These are phyloP conservation scores for Lachnellula arida DNA, from an alignment of 2,329 filamentous ascomycete species.

Conservation along the genomic window DNA sequence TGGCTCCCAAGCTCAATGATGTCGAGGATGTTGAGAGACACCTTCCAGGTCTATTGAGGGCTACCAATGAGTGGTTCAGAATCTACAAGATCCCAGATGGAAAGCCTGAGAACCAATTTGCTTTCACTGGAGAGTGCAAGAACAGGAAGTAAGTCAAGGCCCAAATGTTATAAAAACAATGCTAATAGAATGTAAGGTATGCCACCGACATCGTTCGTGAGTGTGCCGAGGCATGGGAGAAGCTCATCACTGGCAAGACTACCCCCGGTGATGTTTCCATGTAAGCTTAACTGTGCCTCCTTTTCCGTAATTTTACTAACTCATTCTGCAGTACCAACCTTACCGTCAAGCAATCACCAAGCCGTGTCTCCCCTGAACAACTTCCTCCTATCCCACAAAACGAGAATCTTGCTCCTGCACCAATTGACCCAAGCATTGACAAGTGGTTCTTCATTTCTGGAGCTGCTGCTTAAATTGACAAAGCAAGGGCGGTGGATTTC, in stretches of 20 bases:
- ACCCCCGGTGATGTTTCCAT: slow-evolving; percentile 71
- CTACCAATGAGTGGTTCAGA: slow-evolving; percentile 99
- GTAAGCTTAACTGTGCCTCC: slow-evolving; percentile 49
- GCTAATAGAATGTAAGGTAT: slow-evolving; percentile 55
- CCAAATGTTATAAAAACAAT: not conserved
- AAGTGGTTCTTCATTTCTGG: slow-evolving; percentile 99
- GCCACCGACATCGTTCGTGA: slow-evolving; percentile 93
- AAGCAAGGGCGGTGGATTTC: not conserved
- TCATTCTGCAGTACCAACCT: slow-evolving; percentile 66
- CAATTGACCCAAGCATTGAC: slow-evolving; percentile 95
- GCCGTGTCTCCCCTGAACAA: slow-evolving; percentile 64
- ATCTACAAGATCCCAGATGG: slow-evolving; percentile 99
- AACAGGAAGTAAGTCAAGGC: slow-evolving; percentile 74
- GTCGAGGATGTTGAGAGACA: slow-evolving; percentile 98
- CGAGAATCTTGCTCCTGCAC: slow-evolving; percentile 77
- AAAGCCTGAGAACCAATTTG: slow-evolving; percentile 99
- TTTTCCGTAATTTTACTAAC: slow-evolving; percentile 28
- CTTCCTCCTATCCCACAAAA: slow-evolving; percentile 72
- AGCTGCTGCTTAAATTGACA: slow-evolving; percentile 68
- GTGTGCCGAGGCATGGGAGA: slow-evolving; percentile 96
- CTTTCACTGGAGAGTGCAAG: slow-evolving; percentile 99
- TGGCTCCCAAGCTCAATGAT: slow-evolving; percentile 95
- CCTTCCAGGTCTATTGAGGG: slow-evolving; percentile 90
- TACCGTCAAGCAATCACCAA: slow-evolving; percentile 66
- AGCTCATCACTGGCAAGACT: slow-evolving; percentile 87